Percentiles rank a stretch among this genome's conserved stretches.
These are phyloP conservation scores for Antitrichia curtipendula DNA, from an alignment of 225 moss, liverwort and hornwort genomes.

Conservation along the genomic window DNA sequence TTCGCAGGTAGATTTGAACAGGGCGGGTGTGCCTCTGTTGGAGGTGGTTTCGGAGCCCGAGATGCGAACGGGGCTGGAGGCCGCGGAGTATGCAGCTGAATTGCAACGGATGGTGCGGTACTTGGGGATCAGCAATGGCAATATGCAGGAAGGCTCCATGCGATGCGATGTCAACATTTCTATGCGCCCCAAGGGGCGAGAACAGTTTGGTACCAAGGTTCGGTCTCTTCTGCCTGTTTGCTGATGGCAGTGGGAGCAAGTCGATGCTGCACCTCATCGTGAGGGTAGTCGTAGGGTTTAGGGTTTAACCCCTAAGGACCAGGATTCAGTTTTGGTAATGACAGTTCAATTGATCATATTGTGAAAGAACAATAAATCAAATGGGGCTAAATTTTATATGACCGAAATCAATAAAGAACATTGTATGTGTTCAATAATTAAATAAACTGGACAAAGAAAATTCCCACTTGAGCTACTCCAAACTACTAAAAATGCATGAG, in stretches of 20 bases:
- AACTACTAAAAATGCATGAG: neutral
- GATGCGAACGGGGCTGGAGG: slow-evolving; percentile 92
- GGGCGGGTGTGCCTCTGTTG: slow-evolving; percentile 89
- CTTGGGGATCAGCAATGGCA: slow-evolving; percentile 89
- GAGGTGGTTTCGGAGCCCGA: slow-evolving; percentile 99
- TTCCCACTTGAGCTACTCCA: neutral
- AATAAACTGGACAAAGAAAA: neutral
- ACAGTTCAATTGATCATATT: neutral
- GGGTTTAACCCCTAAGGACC: neutral
- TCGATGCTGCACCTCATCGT: neutral
- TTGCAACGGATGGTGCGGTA: slow-evolving; percentile 85
- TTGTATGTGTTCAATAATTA: neutral
- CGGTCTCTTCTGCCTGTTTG: neutral
- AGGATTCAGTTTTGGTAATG: neutral
- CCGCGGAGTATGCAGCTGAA: slow-evolving; percentile 96
- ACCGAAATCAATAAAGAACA: neutral
- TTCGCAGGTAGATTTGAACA: slow-evolving; percentile 92
- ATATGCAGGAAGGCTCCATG: slow-evolving; percentile 99
- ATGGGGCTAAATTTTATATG: neutral
- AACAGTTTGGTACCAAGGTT: slow-evolving; percentile 93
- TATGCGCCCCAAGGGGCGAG: slow-evolving; percentile 68
- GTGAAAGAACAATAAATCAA: neutral
- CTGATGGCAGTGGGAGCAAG: neutral
- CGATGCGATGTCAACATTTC: slow-evolving; percentile 98
- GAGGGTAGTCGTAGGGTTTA: neutral